These are phyloP conservation scores for Hymenoscyphus scutula DNA, from an alignment of 2,329 filamentous ascomycete genomes.

Conservation along the genomic window DNA sequence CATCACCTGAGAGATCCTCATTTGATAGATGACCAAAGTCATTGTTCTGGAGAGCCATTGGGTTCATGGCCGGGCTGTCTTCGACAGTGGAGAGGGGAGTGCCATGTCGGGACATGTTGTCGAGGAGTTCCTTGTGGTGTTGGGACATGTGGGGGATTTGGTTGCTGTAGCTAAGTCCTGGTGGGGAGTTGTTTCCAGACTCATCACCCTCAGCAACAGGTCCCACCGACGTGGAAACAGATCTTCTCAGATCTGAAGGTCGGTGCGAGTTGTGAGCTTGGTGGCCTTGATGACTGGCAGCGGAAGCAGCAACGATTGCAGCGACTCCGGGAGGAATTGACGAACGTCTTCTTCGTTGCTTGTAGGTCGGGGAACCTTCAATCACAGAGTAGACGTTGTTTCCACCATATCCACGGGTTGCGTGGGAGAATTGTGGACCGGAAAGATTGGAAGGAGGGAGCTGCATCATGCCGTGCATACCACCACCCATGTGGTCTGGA, in stretches of 20 bases:
- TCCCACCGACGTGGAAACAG: slow-evolving; percentile 82
- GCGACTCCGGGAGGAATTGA: slow-evolving; percentile 81
- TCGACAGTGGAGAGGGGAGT: slow-evolving; percentile 86
- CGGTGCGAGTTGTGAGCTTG: slow-evolving; percentile 64
- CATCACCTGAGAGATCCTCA: slow-evolving; percentile 59
- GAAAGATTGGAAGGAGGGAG: slow-evolving; percentile 82
- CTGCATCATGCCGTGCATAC: slow-evolving; percentile 86
- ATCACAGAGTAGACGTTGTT: slow-evolving; percentile 93
- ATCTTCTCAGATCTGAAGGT: slow-evolving; percentile 87
- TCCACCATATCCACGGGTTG: slow-evolving; percentile 60
- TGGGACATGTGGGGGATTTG: slow-evolving; percentile 62
- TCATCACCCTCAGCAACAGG: slow-evolving; percentile 80
- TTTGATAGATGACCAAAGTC: slow-evolving; percentile 63
- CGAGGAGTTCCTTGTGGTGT: slow-evolving; percentile 73
- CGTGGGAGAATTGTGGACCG: slow-evolving; percentile 74
- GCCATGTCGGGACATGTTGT: slow-evolving; percentile 79
- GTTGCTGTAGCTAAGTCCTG: slow-evolving; percentile 70
- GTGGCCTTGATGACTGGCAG: slow-evolving; percentile 48
- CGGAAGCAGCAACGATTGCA: slow-evolving; percentile 63
- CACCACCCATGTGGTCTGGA: slow-evolving; percentile 73
- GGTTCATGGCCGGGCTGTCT: slow-evolving; percentile 73
- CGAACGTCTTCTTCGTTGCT: slow-evolving; percentile 90
- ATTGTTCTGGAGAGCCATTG: slow-evolving; percentile 66
- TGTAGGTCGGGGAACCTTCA: slow-evolving; percentile 97
- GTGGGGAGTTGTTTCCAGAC: slow-evolving; percentile 73